These are phyloP conservation scores for Penicillium nucicola DNA, from an alignment of 495 filamentous ascomycete species.

Conservation along the genomic window DNA sequence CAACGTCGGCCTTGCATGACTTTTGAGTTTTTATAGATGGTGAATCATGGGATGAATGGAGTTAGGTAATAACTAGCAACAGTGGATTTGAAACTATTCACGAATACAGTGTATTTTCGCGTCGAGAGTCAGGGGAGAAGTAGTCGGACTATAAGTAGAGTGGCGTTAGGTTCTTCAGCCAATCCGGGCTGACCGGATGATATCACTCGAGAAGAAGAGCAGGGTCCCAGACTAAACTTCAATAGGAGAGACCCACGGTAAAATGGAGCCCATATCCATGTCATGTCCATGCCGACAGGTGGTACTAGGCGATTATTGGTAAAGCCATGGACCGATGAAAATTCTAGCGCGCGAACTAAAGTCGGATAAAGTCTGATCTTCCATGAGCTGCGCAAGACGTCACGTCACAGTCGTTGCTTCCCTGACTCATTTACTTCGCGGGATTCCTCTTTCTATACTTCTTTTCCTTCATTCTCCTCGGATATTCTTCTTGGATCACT, in stretches of 20 bases:
- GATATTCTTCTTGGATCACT: no score
- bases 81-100: no score
- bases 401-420: conserved; percentile 29
- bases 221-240: not conserved
- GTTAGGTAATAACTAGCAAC: no score
- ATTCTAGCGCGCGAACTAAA: not conserved
- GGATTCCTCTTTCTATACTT: not conserved
- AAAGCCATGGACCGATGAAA: not conserved
- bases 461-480: conserved; percentile 1
- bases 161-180: no score
- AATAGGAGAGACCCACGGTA: not conserved
- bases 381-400: conserved; percentile 27
- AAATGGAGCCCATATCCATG: not conserved
- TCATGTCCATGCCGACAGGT: not conserved
- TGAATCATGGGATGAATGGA: not conserved
- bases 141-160: no score
- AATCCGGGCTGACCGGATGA: conserved; percentile 1
- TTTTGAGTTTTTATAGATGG: not conserved
- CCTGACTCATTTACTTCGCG: not conserved
- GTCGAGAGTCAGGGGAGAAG: no score
- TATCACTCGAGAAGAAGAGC: conserved; percentile 1
- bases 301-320: conserved; percentile 1
- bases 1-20: conserved; percentile 7
- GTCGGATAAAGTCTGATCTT: not conserved
- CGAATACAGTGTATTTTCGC: no score